Evolutionary conservation across 2,329 filamentous ascomycete species (phyloP).

Genomic region (Colletotrichum godetiae): DNA sequence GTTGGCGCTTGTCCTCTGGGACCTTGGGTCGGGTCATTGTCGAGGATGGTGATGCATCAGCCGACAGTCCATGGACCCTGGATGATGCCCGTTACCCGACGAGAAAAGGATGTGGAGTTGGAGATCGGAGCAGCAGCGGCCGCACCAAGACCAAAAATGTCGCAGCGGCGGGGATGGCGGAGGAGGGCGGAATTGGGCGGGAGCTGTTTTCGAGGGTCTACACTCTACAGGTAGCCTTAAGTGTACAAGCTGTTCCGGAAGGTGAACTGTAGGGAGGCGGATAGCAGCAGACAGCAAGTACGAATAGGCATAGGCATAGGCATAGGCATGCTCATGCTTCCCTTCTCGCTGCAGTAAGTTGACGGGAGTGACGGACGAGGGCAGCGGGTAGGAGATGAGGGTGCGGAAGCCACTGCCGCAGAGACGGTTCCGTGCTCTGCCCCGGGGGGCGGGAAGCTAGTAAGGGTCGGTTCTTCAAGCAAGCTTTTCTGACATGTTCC

Average conservation of each 20-base stretch:
- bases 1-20: constrained; percentile 69
- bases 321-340: constrained; percentile 17
- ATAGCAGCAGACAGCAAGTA: constrained; percentile 26
- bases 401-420: constrained; percentile 15
- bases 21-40: constrained; percentile 66
- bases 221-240: constrained; percentile 17
- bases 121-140: constrained; percentile 9
- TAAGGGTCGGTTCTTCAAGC: constrained; percentile 26
- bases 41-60: constrained; percentile 39
- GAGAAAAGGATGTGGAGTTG: constrained; percentile 25
- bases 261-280: constrained; percentile 17
- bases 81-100: constrained; percentile 36
- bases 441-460: constrained; percentile 21
- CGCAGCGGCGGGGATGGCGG: constrained; percentile 26
- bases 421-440: constrained; percentile 4
- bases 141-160: constrained; percentile 7
- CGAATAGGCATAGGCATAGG: background rate
- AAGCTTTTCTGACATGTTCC: constrained; percentile 32
- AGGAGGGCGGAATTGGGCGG: constrained; percentile 18
- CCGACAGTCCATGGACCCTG: constrained; percentile 25
- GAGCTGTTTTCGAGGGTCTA: constrained; percentile 20
- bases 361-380: background rate
- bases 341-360: constrained; percentile 2
- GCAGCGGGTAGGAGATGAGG: constrained; percentile 5
- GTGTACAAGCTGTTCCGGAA: constrained; percentile 23